These are phyloP conservation scores for Clathrospora elynae DNA, from an alignment of 2,329 filamentous ascomycete genomes.

Conservation along the genomic window DNA sequence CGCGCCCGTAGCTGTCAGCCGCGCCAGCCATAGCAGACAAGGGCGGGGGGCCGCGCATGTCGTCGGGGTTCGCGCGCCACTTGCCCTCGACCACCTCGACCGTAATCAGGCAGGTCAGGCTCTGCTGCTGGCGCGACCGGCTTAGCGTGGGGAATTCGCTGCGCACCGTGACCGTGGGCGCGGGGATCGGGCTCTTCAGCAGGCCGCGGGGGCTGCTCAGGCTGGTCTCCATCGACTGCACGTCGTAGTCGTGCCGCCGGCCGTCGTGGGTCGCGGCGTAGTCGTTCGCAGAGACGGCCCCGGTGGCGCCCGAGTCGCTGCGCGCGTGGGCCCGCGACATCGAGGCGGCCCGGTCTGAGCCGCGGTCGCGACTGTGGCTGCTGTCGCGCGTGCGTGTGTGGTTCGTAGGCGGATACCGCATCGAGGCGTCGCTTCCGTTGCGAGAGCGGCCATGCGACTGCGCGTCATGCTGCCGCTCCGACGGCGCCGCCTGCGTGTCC, in stretches of 20 bases:
- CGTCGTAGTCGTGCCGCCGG: conserved; percentile 89
- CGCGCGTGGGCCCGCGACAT: conserved; percentile 63
- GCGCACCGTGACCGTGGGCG: conserved; percentile 89
- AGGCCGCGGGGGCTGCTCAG: conserved; percentile 72
- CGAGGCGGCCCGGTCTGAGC: conserved; percentile 48
- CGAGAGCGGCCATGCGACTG: conserved; percentile 51
- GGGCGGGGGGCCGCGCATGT: conserved; percentile 63
- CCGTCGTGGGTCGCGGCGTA: conserved; percentile 77
- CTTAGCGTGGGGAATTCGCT: conserved; percentile 96
- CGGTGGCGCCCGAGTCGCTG: conserved; percentile 77
- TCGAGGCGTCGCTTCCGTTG: conserved; percentile 43
- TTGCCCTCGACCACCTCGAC: conserved; percentile 92
- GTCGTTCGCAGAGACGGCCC: conserved; percentile 74
- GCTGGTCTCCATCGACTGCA: conserved; percentile 92
- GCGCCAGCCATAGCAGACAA: conserved; percentile 57
- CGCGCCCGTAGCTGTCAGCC: conserved; percentile 52
- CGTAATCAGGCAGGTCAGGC: conserved; percentile 89
- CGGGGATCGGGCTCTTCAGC: conserved; percentile 83
- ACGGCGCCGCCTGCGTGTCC: conserved; percentile 58
- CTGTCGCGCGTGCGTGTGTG: conserved; percentile 43
- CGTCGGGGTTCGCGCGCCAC: conserved; percentile 85
- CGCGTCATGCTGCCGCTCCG: conserved; percentile 50
- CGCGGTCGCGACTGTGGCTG: conserved; percentile 48
- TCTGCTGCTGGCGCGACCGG: conserved; percentile 90
- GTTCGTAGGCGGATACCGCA: conserved; percentile 36